These are phyloP conservation scores for Aureobasidium melanogenum DNA, from an alignment of 2,329 filamentous ascomycete species.

Conservation along the genomic window DNA sequence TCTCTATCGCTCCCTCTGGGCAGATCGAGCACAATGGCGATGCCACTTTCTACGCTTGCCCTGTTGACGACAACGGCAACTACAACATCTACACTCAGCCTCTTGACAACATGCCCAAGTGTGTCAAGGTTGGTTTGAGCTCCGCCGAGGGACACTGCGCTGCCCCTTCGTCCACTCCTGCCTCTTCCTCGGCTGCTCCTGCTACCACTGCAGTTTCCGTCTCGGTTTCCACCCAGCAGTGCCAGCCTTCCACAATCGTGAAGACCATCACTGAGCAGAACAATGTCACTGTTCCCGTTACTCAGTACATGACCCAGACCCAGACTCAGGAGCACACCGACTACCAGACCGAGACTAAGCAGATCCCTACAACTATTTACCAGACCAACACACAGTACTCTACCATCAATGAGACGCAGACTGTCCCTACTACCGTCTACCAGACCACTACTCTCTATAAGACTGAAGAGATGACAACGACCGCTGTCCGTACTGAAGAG, in stretches of 20 bases:
- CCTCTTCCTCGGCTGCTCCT: background rate
- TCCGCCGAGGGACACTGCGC: conserved; percentile 14
- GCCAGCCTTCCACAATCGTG: background rate
- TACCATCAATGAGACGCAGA: background rate
- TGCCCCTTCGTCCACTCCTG: background rate
- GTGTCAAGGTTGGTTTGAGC: conserved; percentile 4
- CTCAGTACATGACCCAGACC: background rate
- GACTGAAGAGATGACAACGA: background rate
- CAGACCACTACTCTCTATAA: background rate
- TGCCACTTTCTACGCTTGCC: conserved; percentile 49
- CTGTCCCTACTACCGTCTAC: conserved; percentile 2
- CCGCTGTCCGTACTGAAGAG: background rate
- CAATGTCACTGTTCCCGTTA: background rate
- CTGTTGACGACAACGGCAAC: conserved; percentile 41
- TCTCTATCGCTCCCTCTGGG: conserved; percentile 45
- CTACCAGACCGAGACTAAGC: background rate
- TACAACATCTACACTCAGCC: conserved; percentile 30
- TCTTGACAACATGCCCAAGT: conserved; percentile 11
- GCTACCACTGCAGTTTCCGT: background rate
- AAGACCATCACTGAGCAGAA: background rate
- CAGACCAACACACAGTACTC: background rate
- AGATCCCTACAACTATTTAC: background rate
- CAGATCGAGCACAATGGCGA: conserved; percentile 42
- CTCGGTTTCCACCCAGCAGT: background rate
- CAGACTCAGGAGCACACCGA: background rate